A percentile compares a stretch with the other conserved stretches of the same genome.
Evolutionary conservation across 2,329 filamentous ascomycete genomes (phyloP).

Genomic region (Penicillium concentricum): DNA sequence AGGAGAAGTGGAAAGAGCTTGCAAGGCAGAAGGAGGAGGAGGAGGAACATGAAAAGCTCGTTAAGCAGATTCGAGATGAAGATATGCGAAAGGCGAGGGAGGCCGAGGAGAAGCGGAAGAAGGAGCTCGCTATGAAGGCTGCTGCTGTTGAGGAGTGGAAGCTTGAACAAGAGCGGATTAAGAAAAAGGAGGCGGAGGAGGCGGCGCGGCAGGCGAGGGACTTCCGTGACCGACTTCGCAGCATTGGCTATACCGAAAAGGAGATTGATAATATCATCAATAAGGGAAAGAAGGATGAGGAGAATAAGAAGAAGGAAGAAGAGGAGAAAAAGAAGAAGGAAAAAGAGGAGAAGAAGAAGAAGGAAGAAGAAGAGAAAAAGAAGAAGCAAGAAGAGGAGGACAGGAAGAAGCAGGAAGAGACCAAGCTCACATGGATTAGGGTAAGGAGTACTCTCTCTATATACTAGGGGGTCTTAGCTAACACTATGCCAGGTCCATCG

Average conservation of each 20-base stretch:
- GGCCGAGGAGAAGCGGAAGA: constrained; percentile 34
- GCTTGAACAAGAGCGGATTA: constrained; percentile 30
- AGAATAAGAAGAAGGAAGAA: constrained; percentile 26
- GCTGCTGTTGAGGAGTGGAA: constrained; percentile 45
- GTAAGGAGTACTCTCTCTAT: constrained; percentile 21
- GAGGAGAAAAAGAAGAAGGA: constrained; percentile 31
- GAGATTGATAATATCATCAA: constrained; percentile 45
- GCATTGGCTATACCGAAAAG: constrained; percentile 42
- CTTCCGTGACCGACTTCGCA: constrained; percentile 37
- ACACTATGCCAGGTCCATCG: constrained; percentile 41
- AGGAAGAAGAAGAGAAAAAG: constrained; percentile 27
- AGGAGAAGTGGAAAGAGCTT: constrained; percentile 12
- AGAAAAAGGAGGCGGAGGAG: constrained; percentile 33
- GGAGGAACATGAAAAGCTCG: constrained; percentile 1
- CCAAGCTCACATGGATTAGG: constrained; percentile 46
- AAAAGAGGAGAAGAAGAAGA: constrained; percentile 42
- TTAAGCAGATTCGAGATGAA: constrained; percentile 1
- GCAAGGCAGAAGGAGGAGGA: constrained; percentile 32
- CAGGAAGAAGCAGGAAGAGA: constrained; percentile 29
- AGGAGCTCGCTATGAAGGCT: constrained; percentile 37
- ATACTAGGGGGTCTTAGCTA: not conserved
- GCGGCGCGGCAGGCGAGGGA: constrained; percentile 33
- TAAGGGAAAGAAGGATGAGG: constrained; percentile 40
- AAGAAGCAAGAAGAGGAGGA: constrained; percentile 39
- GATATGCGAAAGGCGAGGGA: constrained; percentile 36